Conservation (phyloP, 306 rosid species). For the Argentina anserina region DNA sequence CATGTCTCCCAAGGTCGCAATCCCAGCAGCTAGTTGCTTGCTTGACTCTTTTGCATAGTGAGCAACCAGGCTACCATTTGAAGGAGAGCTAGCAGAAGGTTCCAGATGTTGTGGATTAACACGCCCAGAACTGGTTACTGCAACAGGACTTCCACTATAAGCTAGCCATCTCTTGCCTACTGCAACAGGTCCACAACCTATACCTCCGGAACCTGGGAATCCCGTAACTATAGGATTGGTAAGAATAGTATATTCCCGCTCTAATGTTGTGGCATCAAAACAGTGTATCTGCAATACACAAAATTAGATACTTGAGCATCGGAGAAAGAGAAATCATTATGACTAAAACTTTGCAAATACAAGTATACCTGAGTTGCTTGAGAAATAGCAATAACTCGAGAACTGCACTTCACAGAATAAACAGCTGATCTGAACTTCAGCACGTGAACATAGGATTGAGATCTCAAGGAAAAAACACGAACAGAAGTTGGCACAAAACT, state of each 20-base stretch:
- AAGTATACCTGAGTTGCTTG: conserved; percentile 75
- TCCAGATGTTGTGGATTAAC: conserved; percentile 73
- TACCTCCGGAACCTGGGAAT: conserved; percentile 65
- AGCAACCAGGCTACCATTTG: conserved; percentile 86
- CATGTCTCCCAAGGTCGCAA: conserved; percentile 86
- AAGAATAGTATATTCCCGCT: conserved; percentile 73
- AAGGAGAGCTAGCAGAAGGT: conserved; percentile 66
- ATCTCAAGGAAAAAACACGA: conserved; percentile 77
- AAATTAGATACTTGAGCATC: conserved; percentile 18
- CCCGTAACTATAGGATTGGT: conserved; percentile 68
- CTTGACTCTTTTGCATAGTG: conserved; percentile 97
- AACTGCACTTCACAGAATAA: conserved; percentile 85
- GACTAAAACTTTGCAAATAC: not conserved
- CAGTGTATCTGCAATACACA: conserved; percentile 77
- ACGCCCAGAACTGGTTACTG: conserved; percentile 48
- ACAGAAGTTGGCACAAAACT: conserved; percentile 68
- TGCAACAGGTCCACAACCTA: conserved; percentile 92
- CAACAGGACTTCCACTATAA: conserved; percentile 79
- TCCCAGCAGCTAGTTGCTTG: conserved; percentile 91
- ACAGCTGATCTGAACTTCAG: conserved; percentile 85
- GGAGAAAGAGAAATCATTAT: conserved; percentile 6
- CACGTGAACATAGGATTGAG: conserved; percentile 75
- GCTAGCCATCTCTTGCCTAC: conserved; percentile 96
- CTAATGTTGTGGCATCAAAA: conserved; percentile 67
- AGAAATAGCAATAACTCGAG: conserved; percentile 77